phyloP scores from a whole-genome alignment of 2,329 filamentous ascomycete species.

The Diaporthe amygdali region DNA sequence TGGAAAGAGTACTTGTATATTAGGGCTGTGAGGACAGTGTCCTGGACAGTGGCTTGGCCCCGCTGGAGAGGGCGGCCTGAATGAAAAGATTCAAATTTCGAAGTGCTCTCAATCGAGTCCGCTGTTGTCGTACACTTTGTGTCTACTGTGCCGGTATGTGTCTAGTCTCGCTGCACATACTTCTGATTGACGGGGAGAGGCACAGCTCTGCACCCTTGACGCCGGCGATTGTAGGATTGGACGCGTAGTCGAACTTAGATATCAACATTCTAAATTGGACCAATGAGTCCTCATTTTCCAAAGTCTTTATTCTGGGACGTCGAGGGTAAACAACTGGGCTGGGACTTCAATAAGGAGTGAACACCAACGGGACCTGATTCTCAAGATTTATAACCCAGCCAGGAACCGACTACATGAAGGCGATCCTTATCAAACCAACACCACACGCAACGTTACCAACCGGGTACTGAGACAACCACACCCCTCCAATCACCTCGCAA shows the following conservation, averaged over 20 bases:
- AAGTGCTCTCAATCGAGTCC: background rate
- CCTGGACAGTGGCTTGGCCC: constrained; percentile 2
- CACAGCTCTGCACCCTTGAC: background rate
- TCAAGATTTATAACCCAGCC: background rate
- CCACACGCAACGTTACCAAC: background rate
- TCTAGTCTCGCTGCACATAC: too few species aligned
- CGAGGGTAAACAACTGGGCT: too few species aligned
- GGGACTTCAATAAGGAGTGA: background rate
- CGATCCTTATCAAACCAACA: background rate
- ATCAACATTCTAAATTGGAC: too few species aligned
- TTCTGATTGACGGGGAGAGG: too few species aligned
- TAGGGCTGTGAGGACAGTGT: constrained; percentile 17
- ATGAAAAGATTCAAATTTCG: constrained; percentile 19
- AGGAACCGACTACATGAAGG: too few species aligned
- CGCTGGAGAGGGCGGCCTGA: background rate
- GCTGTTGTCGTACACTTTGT: background rate
- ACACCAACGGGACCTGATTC: background rate
- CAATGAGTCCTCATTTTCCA: background rate
- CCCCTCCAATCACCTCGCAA: too few species aligned
- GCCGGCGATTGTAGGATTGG: too few species aligned
- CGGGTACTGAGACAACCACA: too few species aligned
- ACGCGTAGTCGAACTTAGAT: too few species aligned
- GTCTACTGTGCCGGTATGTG: background rate
- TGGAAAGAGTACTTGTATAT: constrained; percentile 16
- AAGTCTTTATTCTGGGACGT: background rate